A percentile compares a stretch with the other conserved stretches of the same genome.
These are phyloP conservation scores for Cyphellophora europaea DNA, from an alignment of 2,329 filamentous ascomycete genomes.

Conservation along the genomic window DNA sequence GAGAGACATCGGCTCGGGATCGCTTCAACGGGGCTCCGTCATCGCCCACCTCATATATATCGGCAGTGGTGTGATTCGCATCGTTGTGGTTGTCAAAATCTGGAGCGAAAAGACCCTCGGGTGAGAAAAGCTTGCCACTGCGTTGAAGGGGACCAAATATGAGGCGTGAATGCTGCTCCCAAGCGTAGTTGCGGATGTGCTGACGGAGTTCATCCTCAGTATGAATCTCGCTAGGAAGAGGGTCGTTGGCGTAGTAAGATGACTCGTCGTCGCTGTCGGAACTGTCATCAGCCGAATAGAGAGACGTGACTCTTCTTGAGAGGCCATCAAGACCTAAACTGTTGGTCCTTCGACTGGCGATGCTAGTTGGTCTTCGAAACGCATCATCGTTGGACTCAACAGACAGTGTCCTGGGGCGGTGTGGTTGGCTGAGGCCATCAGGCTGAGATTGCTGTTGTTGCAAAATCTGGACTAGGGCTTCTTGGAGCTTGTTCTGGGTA, in stretches of 20 bases:
- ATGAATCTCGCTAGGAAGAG: conserved; percentile 29
- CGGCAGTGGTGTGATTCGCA: conserved; percentile 42
- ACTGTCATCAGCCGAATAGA: conserved; percentile 23
- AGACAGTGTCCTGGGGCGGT: neutral
- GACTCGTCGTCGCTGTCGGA: conserved; percentile 29
- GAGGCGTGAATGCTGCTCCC: conserved; percentile 27
- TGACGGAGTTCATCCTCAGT: conserved; percentile 35
- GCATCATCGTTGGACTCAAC: neutral
- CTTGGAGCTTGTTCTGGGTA: conserved; percentile 16
- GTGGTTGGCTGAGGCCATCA: neutral
- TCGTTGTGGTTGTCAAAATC: conserved; percentile 27
- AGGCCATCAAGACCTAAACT: neutral
- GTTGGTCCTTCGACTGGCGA: neutral
- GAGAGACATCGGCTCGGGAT: conserved; percentile 20
- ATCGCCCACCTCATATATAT: conserved; percentile 47
- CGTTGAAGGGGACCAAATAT: neutral
- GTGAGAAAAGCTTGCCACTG: neutral
- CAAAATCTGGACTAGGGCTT: conserved; percentile 16
- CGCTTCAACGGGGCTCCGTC: conserved; percentile 34
- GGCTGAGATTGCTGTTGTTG: conserved; percentile 3
- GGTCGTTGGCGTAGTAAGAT: conserved; percentile 29
- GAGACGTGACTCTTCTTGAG: conserved; percentile 1
- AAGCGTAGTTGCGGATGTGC: conserved; percentile 34
- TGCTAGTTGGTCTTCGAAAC: neutral
- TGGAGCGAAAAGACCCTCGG: neutral